phyloP scores from a whole-genome alignment of 192 early-diverging fungal species.

The Gigaspora rosea region DNA sequence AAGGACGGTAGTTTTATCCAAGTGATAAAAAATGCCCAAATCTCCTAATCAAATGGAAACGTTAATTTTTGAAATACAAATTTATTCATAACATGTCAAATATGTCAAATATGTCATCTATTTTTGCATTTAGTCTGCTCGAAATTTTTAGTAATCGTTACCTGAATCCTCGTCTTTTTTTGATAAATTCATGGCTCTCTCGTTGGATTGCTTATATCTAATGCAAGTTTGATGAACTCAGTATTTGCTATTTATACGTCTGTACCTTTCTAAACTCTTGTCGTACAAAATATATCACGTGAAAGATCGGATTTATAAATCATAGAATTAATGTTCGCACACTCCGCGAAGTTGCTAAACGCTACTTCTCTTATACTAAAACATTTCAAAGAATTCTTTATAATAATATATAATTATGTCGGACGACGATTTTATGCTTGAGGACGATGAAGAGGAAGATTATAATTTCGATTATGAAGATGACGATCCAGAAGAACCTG shows the following conservation, averaged over 20 bases:
- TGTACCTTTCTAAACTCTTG: too few relatives aligned
- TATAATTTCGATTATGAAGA: constrained; percentile 91
- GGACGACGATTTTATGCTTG: constrained; percentile 66
- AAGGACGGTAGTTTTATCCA: constrained; percentile 91
- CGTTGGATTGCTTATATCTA: neutral
- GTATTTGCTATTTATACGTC: neutral
- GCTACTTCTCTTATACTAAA: too few relatives aligned
- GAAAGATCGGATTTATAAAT: neutral
- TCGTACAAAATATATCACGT: neutral
- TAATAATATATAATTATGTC: constrained; percentile 5
- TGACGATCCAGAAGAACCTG: constrained; percentile 78
- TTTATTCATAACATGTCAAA: neutral
- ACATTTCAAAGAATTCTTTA: too few relatives aligned
- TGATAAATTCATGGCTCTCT: constrained; percentile 18
- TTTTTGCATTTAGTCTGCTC: neutral
- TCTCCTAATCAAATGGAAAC: constrained; percentile 53
- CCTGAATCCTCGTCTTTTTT: constrained; percentile 35
- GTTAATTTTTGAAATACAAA: neutral
- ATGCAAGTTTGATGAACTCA: neutral
- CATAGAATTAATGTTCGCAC: neutral
- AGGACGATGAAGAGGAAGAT: constrained; percentile 66
- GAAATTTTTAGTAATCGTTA: neutral
- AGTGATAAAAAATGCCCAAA: constrained; percentile 78
- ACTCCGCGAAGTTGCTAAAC: neutral
- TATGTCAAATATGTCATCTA: neutral